Base-by-base conservation (phyloP, 164 flowering plant species). In the Saururus chinensis region DNA sequence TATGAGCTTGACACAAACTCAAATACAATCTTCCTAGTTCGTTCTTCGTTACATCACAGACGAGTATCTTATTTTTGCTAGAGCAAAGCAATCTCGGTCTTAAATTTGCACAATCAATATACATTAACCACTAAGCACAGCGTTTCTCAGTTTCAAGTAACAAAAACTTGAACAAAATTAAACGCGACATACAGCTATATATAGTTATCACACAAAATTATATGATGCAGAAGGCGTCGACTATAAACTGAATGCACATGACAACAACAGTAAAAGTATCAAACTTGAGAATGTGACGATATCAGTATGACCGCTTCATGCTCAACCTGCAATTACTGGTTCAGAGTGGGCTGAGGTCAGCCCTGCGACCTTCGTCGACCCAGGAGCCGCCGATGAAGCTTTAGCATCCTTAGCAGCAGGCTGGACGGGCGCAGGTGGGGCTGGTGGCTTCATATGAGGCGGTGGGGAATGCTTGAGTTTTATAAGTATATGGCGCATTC, bases 381-480 rank as follows among this genome's bases (percentile, higher is more conserved):
- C 53, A 57, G 68, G 9, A 52, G 67, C 49, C 54, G 67, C 49
- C 54, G 67, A 3, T 22, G 59, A 42, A 13, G 67, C 40, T 56
- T 64, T 70, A 40, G 60, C 69, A 62, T 73, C 76, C 65, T 75
- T 75, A 56, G 68, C 56, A 48, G 61, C 45, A 19, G 71, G 61
- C 60, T 62, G 61, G 19, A 60, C 49, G 21, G 73, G 51, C 54
- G 74, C 59, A 21, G 73, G 75, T n/a, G 79, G 78, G 22, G 77
- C 73, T 10, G 79, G 37, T 11, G 79, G 81, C 68, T 77, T 82
- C 85, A 84, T 75, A 68, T 87, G 85, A 16, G 78, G 67, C 56
- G 90, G 95, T 12, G 88, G 67, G 21, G 75, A 75, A 65, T 86
- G 88, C 74, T 85, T 87, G 40, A 87, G 89, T 73, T 81, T 87